phyloP scores from a whole-genome alignment of 352 stramenopile species.

The Phytopythium delawarense region DNA sequence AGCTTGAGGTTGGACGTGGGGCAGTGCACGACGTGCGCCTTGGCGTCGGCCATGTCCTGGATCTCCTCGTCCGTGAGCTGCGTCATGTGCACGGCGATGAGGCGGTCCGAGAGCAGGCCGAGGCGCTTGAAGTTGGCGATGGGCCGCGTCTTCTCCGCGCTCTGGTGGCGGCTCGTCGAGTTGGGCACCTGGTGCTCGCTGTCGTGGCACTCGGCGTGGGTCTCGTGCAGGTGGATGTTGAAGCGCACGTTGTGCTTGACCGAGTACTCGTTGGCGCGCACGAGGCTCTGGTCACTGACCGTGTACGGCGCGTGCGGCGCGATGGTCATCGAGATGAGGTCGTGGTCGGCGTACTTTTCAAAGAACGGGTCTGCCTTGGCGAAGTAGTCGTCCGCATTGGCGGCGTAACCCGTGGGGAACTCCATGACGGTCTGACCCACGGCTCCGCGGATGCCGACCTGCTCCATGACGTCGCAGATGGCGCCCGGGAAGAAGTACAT shows the following conservation, averaged over 20 bases:
- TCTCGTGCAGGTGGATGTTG: conserved; percentile 89
- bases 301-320: conserved; percentile 87
- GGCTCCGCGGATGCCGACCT: conserved; percentile 62
- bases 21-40: conserved; percentile 81
- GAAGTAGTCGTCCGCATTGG: conserved; percentile 63
- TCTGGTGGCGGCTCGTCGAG: conserved; percentile 82
- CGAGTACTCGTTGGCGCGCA: conserved; percentile 35
- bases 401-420: conserved; percentile 66
- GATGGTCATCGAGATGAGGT: conserved; percentile 59
- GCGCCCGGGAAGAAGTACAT: conserved; percentile 89
- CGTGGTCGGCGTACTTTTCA: conserved; percentile 57
- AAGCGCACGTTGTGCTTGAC: conserved; percentile 56
- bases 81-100: conserved; percentile 84
- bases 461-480: conserved; percentile 46
- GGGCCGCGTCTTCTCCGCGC: conserved; percentile 65
- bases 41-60: conserved; percentile 39
- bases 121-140: conserved; percentile 80
- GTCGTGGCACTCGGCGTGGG: conserved; percentile 69
- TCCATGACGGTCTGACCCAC: conserved; percentile 72
- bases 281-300: conserved; percentile 60
- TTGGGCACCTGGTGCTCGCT: conserved; percentile 55
- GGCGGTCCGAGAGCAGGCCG: conserved; percentile 58
- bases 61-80: conserved; percentile 86
- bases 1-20: conserved; percentile 90
- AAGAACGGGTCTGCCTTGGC: conserved; percentile 63